Conservation (phyloP, 2,329 filamentous ascomycete genomes). For the Amauroascus verrucosus region DNA sequence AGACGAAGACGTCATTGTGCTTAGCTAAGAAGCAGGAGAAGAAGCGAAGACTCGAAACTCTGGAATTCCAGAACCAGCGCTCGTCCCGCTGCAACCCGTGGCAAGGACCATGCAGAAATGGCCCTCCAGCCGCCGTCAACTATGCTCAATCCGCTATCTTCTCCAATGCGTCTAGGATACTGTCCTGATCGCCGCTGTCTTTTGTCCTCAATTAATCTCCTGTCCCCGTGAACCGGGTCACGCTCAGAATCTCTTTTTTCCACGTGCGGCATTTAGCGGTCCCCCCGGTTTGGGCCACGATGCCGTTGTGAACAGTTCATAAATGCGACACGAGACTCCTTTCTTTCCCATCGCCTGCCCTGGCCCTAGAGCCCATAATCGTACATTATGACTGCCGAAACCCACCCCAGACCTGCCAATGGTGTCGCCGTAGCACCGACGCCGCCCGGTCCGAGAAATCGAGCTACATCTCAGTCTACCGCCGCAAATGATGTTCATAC, state of each 20-base stretch:
- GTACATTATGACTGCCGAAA: conserved; percentile 4
- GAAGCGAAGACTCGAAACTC: too few relatives aligned
- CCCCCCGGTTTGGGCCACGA: background rate
- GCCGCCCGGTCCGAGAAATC: background rate
- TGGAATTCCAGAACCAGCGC: background rate
- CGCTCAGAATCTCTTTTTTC: background rate
- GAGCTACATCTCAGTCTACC: background rate
- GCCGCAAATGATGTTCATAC: too few relatives aligned
- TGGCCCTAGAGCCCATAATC: background rate
- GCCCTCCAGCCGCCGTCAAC: background rate
- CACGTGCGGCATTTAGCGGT: conserved; percentile 1
- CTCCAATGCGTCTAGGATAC: background rate
- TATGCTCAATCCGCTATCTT: background rate
- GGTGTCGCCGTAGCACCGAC: background rate
- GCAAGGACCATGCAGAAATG: background rate
- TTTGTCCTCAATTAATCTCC: background rate
- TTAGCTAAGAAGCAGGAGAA: too few relatives aligned
- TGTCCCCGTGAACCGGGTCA: too few relatives aligned
- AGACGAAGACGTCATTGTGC: too few relatives aligned
- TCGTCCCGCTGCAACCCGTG: background rate
- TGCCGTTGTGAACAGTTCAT: background rate
- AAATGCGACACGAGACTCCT: background rate
- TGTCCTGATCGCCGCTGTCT: background rate
- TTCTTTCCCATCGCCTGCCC: background rate
- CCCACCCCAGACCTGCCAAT: conserved; percentile 4